Conservation (phyloP, 352 stramenopile species). For the Globisporangium yorkense region DNA sequence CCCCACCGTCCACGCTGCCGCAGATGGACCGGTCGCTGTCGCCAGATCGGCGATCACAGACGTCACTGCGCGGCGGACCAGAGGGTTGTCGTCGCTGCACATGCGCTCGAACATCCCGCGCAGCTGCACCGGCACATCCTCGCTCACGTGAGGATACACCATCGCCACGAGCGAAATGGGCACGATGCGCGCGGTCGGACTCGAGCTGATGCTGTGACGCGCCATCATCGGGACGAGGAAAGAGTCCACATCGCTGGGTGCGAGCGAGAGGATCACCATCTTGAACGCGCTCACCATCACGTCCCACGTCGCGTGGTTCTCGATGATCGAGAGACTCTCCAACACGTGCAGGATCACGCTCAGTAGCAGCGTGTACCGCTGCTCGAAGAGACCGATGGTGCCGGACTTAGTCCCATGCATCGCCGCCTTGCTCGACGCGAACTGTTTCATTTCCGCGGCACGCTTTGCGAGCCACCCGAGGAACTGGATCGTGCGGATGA, state of each 20-base stretch:
- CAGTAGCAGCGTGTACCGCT: slow-evolving; percentile 67
- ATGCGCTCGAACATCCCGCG: slow-evolving; percentile 86
- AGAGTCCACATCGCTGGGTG: slow-evolving; percentile 47
- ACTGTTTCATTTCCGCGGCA: slow-evolving; percentile 58
- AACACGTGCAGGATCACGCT: slow-evolving; percentile 76
- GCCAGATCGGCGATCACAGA: slow-evolving; percentile 81
- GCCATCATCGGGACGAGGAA: slow-evolving; percentile 78
- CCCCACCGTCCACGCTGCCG: slow-evolving; percentile 68
- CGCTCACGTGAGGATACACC: slow-evolving; percentile 62
- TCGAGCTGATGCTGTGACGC: slow-evolving; percentile 77
- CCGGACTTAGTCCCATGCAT: slow-evolving; percentile 12
- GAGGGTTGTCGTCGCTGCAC: slow-evolving; percentile 80
- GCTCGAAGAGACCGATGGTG: slow-evolving; percentile 19
- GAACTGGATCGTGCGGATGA: slow-evolving; percentile 81
- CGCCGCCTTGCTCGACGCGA: slow-evolving; percentile 24
- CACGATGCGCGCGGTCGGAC: slow-evolving; percentile 78
- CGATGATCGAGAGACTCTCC: slow-evolving; percentile 84
- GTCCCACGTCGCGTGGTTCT: slow-evolving; percentile 87
- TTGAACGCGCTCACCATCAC: slow-evolving; percentile 85
- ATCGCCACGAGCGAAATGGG: slow-evolving; percentile 71
- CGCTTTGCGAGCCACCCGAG: slow-evolving; percentile 70
- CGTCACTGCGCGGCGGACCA: slow-evolving; percentile 77
- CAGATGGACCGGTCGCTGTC: slow-evolving; percentile 34
- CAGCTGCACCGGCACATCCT: slow-evolving; percentile 74
- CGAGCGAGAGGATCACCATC: slow-evolving; percentile 57